Percentiles rank a stretch among this genome's conserved stretches.
Evolutionary conservation across 345 rosid genomes (phyloP).

Genomic region (Dimocarpus longan): DNA sequence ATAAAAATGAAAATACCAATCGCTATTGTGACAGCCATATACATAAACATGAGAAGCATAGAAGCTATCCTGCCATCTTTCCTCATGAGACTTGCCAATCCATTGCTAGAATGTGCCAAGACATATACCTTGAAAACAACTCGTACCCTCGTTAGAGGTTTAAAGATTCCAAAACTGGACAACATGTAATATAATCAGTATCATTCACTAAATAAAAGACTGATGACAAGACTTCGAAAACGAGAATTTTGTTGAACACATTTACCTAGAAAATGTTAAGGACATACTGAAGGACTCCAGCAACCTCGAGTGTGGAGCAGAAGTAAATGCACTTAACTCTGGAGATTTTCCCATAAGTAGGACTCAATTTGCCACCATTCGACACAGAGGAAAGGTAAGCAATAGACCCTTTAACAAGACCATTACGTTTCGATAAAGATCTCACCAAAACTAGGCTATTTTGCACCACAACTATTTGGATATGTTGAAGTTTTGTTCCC

Average conservation of each 20-base stretch:
- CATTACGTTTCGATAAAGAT: constrained; percentile 1
- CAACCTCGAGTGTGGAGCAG: too few species aligned
- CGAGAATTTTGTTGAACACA: too few species aligned
- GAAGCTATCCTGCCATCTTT: constrained; percentile 26
- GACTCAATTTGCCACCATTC: background rate
- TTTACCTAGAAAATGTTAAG: background rate
- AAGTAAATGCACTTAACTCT: constrained; percentile 18
- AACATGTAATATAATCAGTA: background rate
- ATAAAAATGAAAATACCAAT: constrained; percentile 28
- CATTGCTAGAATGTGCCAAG: constrained; percentile 25
- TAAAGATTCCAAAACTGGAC: background rate
- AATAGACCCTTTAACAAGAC: background rate
- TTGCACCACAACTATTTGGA: constrained; percentile 2
- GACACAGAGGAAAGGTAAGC: constrained; percentile 9
- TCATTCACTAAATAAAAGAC: too few species aligned
- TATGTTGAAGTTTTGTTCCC: constrained; percentile 21
- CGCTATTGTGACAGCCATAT: constrained; percentile 20
- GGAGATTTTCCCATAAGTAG: constrained; percentile 6
- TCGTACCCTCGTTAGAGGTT: too few species aligned
- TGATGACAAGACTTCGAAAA: too few species aligned
- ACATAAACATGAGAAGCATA: constrained; percentile 23
- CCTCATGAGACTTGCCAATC: constrained; percentile 17
- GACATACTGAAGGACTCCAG: constrained; percentile 38
- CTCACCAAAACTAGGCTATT: constrained; percentile 22
- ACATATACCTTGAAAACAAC: constrained; percentile 33